Percentiles rank a stretch among this genome's conserved stretches.
These are phyloP conservation scores for Bremia lactucae DNA, from an alignment of 352 stramenopile species.

Conservation along the genomic window DNA sequence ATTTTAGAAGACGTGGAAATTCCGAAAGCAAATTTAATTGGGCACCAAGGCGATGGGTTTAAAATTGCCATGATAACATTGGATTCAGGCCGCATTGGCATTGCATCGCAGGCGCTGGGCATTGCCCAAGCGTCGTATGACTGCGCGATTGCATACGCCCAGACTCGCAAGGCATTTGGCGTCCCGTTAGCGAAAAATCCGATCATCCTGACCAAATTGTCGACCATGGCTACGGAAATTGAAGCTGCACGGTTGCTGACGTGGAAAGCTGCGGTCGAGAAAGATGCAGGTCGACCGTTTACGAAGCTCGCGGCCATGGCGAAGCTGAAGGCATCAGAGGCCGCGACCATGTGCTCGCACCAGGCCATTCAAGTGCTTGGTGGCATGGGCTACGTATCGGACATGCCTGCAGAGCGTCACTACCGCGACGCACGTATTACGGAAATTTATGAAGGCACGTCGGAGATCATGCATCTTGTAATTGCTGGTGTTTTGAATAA, in stretches of 20 bases:
- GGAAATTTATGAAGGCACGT: slow-evolving; percentile 96
- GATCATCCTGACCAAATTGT: slow-evolving; percentile 89
- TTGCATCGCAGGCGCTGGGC: slow-evolving; percentile 91
- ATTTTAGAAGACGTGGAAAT: slow-evolving; percentile 93
- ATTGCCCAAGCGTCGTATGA: slow-evolving; percentile 94
- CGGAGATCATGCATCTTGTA: slow-evolving; percentile 94
- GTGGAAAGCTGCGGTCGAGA: slow-evolving; percentile 88
- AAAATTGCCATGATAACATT: slow-evolving; percentile 90
- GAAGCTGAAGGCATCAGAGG: slow-evolving; percentile 93
- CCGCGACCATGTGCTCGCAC: slow-evolving; percentile 92
- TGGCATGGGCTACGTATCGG: slow-evolving; percentile 92
- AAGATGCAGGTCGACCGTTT: slow-evolving; percentile 85
- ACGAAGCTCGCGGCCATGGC: slow-evolving; percentile 94
- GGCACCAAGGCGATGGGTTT: slow-evolving; percentile 80
- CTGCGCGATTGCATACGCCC: slow-evolving; percentile 91
- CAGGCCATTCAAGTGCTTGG: slow-evolving; percentile 94
- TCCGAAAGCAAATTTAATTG: slow-evolving; percentile 82
- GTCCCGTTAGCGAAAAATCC: slow-evolving; percentile 86
- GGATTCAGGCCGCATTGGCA: slow-evolving; percentile 91
- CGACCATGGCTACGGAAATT: slow-evolving; percentile 87
- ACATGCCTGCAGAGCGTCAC: slow-evolving; percentile 95
- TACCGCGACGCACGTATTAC: slow-evolving; percentile 96
- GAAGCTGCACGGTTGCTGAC: slow-evolving; percentile 90
- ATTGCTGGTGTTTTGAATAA: slow-evolving; percentile 94
- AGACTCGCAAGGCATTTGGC: slow-evolving; percentile 91